These are phyloP conservation scores for Singerocomus rubriflavus DNA, from an alignment of 1,284 basidiomycete genomes.

Conservation along the genomic window DNA sequence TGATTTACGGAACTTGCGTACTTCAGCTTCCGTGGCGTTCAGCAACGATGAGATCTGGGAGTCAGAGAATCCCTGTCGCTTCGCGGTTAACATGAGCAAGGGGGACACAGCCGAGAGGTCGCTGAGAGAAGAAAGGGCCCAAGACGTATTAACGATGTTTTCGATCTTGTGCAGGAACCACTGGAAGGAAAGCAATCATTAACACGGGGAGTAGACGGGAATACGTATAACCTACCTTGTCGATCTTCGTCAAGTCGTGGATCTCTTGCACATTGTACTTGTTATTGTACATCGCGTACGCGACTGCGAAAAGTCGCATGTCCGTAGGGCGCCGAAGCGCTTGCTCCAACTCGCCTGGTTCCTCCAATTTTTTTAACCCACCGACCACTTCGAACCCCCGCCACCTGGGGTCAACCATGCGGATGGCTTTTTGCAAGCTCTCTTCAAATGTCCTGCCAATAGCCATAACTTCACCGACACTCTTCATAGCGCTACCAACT, in stretches of 20 bases:
- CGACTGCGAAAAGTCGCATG: conserved; percentile 94
- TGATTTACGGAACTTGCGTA: conserved; percentile 85
- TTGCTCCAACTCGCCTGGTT: conserved; percentile 81
- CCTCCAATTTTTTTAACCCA: conserved; percentile 35
- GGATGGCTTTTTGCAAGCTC: conserved; percentile 96
- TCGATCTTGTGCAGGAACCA: conserved; percentile 99
- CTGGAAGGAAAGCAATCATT: conserved; percentile 33
- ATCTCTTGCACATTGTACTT: conserved; percentile 88
- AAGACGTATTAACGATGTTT: conserved; percentile 89
- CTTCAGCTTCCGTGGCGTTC: conserved; percentile 66
- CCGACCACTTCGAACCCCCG: conserved; percentile 77
- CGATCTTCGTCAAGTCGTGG: conserved; percentile 96
- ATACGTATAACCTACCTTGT: conserved; percentile 58
- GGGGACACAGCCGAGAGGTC: conserved; percentile 62
- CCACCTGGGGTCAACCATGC: conserved; percentile 93
- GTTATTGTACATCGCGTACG: conserved; percentile 95
- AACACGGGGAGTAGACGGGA: not conserved
- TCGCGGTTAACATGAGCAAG: conserved; percentile 79
- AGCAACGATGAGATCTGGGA: conserved; percentile 84
- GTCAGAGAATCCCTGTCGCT: conserved; percentile 94
- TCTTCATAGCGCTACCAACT: conserved; percentile 98
- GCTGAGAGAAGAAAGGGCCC: conserved; percentile 65
- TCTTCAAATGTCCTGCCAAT: conserved; percentile 99
- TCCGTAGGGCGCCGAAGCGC: conserved; percentile 81
- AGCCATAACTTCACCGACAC: conserved; percentile 99